A percentile compares a stretch with the other conserved stretches of the same genome.
Conservation (phyloP, 2,329 filamentous ascomycete genomes). For the Diaporthe helianthi region DNA sequence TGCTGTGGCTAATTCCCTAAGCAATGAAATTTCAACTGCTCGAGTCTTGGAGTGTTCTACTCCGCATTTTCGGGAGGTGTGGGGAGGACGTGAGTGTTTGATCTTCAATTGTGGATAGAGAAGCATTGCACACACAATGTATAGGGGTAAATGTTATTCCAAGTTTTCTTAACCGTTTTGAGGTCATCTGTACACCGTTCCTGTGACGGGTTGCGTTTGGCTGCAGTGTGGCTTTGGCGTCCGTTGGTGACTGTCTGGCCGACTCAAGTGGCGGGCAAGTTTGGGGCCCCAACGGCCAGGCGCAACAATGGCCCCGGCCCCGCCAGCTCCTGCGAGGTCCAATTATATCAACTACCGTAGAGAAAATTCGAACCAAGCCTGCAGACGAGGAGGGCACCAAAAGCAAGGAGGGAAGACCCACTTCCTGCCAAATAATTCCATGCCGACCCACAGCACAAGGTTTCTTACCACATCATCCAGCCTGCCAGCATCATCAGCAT, state of each 20-base stretch:
- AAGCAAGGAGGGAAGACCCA: constrained; percentile 9
- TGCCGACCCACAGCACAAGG: neutral
- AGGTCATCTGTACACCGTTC: too few species aligned
- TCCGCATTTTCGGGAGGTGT: too few species aligned
- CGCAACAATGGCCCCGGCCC: neutral
- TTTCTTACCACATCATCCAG: constrained; percentile 13
- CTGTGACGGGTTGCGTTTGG: too few species aligned
- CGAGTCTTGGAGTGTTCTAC: too few species aligned
- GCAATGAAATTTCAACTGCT: too few species aligned
- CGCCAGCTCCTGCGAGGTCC: neutral
- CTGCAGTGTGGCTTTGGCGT: too few species aligned
- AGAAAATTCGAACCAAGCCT: constrained; percentile 2
- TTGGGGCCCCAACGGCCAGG: neutral
- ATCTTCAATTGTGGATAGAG: too few species aligned
- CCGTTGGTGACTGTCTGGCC: neutral
- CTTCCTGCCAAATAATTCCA: constrained; percentile 8
- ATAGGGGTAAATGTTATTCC: too few species aligned
- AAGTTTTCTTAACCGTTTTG: too few species aligned
- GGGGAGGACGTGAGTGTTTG: too few species aligned
- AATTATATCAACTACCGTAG: neutral
- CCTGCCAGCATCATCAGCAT: neutral
- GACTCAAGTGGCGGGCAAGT: neutral
- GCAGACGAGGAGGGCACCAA: neutral
- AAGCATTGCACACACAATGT: too few species aligned
- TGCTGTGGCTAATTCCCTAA: too few species aligned